Evolutionary conservation across 2,329 filamentous ascomycete species (phyloP).

Genomic region (Aspergillus aculeatus): DNA sequence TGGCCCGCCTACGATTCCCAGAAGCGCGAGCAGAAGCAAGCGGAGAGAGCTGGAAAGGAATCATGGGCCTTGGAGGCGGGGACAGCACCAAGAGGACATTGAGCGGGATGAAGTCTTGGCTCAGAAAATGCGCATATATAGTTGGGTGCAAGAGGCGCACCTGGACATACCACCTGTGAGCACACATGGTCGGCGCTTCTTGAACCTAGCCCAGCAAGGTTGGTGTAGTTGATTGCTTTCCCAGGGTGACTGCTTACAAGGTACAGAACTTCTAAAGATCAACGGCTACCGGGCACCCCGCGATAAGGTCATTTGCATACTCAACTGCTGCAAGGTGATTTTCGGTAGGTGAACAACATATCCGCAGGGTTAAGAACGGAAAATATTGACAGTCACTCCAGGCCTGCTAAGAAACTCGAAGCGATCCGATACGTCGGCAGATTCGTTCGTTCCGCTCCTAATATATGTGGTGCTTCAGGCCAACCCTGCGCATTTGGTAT

Average conservation of each 20-base stretch:
- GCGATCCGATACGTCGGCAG: slow-evolving; percentile 82
- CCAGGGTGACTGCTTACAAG: slow-evolving; percentile 22
- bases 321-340: slow-evolving; percentile 99
- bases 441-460: slow-evolving; percentile 90
- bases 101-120: slow-evolving; percentile 93
- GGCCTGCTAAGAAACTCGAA: slow-evolving; percentile 88
- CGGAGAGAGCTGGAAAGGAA: slow-evolving; percentile 66
- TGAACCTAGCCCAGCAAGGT: slow-evolving; percentile 86
- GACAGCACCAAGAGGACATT: slow-evolving; percentile 97
- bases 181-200: slow-evolving; percentile 82
- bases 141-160: slow-evolving; percentile 91
- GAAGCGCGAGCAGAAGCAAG: slow-evolving; percentile 61
- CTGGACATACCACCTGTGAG: slow-evolving; percentile 84
- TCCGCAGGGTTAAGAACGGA: background rate
- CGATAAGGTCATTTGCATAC: slow-evolving; percentile 96
- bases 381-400: slow-evolving; percentile 1
- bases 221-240: slow-evolving; percentile 17
- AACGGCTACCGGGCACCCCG: slow-evolving; percentile 94
- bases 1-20: slow-evolving; percentile 66
- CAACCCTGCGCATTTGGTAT: slow-evolving; percentile 92
- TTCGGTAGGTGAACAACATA: slow-evolving; percentile 64
- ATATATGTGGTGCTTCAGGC: slow-evolving; percentile 95
- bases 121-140: slow-evolving; percentile 95
- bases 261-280: slow-evolving; percentile 86
- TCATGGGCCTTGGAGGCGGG: slow-evolving; percentile 78